Conservation (phyloP, 1,284 basidiomycete genomes). For the Sanghuangporus baumii region DNA sequence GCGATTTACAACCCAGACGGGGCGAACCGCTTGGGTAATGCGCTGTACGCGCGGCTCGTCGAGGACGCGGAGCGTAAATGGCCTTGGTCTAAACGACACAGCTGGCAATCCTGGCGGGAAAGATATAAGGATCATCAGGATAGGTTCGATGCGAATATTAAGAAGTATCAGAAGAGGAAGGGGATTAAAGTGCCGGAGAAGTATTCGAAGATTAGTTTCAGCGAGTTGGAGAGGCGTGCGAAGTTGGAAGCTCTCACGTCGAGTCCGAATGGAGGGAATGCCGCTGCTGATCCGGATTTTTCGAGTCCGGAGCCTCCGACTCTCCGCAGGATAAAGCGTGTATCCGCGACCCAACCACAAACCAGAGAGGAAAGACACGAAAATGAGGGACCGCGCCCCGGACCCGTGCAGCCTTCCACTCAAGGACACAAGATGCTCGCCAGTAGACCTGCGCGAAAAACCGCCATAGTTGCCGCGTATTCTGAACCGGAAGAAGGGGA, state of each 20-base stretch:
- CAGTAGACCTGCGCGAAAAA: not conserved
- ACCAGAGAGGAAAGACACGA: not conserved
- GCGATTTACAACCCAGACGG: constrained; percentile 31
- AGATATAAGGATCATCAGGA: constrained; percentile 39
- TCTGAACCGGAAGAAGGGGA: not conserved
- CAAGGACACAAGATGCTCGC: not conserved
- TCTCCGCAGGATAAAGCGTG: not conserved
- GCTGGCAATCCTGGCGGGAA: constrained; percentile 51
- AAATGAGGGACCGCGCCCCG: not conserved
- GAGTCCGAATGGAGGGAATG: not conserved
- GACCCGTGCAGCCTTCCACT: not conserved
- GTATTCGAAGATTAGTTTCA: not conserved
- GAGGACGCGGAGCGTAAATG: constrained; percentile 35
- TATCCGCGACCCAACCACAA: not conserved
- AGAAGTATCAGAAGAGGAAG: constrained; percentile 11
- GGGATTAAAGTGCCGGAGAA: not conserved
- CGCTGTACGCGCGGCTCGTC: constrained; percentile 35
- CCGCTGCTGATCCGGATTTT: not conserved
- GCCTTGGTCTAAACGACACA: constrained; percentile 37
- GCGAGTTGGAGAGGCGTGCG: not conserved
- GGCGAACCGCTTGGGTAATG: constrained; percentile 36
- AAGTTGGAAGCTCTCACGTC: not conserved
- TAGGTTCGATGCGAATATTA: constrained; percentile 38
- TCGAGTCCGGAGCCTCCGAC: not conserved
- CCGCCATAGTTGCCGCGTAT: not conserved